phyloP scores from a whole-genome alignment of 345 rosid species.

The Noccaea caerulescens region DNA sequence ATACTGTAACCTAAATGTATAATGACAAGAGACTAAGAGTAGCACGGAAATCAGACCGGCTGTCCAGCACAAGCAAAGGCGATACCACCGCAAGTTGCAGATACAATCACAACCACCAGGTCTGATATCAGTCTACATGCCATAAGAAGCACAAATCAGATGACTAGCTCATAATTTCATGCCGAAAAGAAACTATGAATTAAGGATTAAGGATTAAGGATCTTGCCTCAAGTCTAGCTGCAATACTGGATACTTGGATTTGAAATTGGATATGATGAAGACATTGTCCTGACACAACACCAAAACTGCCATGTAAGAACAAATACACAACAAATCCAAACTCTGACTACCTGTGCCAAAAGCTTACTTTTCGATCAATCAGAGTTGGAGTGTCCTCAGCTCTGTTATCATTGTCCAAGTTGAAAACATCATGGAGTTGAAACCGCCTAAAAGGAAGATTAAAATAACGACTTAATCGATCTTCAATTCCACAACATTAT shows the following conservation, averaged over 20 bases:
- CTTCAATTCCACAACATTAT: background rate
- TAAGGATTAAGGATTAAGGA: background rate
- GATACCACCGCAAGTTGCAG: slow-evolving; percentile 98
- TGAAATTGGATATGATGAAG: slow-evolving; percentile 90
- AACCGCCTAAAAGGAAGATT: slow-evolving; percentile 54
- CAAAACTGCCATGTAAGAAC: slow-evolving; percentile 28
- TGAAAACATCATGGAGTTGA: slow-evolving; percentile 81
- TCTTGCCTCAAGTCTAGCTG: slow-evolving; percentile 84
- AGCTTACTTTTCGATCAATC: slow-evolving; percentile 80
- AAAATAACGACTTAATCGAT: background rate
- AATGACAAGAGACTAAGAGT: slow-evolving; percentile 20
- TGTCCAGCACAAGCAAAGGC: slow-evolving; percentile 99
- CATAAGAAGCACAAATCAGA: slow-evolving; percentile 30
- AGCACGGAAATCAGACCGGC: slow-evolving; percentile 61
- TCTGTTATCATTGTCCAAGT: slow-evolving; percentile 82
- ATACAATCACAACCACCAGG: slow-evolving; percentile 91
- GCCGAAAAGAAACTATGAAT: background rate
- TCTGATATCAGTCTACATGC: slow-evolving; percentile 86
- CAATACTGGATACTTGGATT: slow-evolving; percentile 88
- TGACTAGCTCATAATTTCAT: background rate
- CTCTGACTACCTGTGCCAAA: background rate
- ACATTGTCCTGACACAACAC: slow-evolving; percentile 77
- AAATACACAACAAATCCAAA: slow-evolving; percentile 24
- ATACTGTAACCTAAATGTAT: slow-evolving; percentile 1
- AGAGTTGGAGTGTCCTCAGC: slow-evolving; percentile 85